These are phyloP conservation scores for Ophiocordyceps camponoti-saundersi DNA, from an alignment of 2,329 filamentous ascomycete genomes.

Conservation along the genomic window DNA sequence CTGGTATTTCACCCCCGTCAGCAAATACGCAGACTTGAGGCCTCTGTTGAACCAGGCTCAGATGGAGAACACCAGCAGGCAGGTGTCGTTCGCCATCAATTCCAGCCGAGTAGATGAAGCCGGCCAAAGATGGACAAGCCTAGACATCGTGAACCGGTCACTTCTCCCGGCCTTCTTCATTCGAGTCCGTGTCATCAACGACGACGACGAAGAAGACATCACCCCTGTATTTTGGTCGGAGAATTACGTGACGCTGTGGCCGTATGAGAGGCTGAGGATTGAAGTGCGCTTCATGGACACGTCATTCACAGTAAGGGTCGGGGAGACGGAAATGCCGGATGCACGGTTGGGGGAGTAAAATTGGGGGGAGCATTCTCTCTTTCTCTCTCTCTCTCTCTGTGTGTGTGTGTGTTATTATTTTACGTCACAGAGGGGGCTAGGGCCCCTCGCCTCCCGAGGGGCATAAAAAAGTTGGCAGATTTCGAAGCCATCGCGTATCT, in stretches of 20 bases:
- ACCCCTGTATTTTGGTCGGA: slow-evolving; percentile 39
- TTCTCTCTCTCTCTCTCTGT: too few relatives aligned
- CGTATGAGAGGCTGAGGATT: slow-evolving; percentile 27
- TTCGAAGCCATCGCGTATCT: too few relatives aligned
- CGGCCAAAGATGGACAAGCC: slow-evolving; percentile 2
- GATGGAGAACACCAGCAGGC: slow-evolving; percentile 20
- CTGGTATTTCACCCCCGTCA: slow-evolving; percentile 43
- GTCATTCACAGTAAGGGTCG: slow-evolving; percentile 2
- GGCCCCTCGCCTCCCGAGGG: too few relatives aligned
- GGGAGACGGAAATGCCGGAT: slow-evolving; percentile 3
- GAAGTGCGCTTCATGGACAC: slow-evolving; percentile 2
- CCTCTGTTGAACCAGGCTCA: slow-evolving; percentile 16
- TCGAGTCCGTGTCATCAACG: slow-evolving; percentile 29
- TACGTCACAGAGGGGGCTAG: too few relatives aligned
- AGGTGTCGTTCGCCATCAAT: slow-evolving; percentile 3
- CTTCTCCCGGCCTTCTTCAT: slow-evolving; percentile 40
- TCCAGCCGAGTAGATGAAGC: background rate
- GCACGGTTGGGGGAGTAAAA: background rate
- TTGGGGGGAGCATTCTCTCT: too few relatives aligned
- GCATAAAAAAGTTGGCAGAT: too few relatives aligned
- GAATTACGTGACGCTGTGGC: slow-evolving; percentile 46
- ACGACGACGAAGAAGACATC: slow-evolving; percentile 21
- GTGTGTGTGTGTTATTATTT: too few relatives aligned
- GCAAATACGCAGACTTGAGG: slow-evolving; percentile 28
- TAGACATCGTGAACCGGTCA: slow-evolving; percentile 34